phyloP scores from a whole-genome alignment of 2,329 filamentous ascomycete genomes.

The Blumeria graminis region DNA sequence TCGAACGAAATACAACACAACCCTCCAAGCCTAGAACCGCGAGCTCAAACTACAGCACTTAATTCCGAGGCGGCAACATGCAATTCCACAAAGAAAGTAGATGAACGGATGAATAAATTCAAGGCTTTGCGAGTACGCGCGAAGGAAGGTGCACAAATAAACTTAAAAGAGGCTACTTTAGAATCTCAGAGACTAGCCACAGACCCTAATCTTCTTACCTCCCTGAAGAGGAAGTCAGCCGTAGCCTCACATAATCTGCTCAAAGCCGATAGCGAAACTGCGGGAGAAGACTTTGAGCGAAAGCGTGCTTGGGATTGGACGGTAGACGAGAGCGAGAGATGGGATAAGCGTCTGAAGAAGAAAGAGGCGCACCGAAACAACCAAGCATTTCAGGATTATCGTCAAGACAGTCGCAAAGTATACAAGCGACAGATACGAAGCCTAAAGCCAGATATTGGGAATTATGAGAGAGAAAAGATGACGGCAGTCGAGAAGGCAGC shows the following conservation, averaged over 20 bases:
- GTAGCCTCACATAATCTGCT: constrained; percentile 80
- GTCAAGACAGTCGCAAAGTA: constrained; percentile 66
- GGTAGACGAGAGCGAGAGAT: constrained; percentile 74
- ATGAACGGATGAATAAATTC: constrained; percentile 59
- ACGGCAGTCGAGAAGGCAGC: constrained; percentile 68
- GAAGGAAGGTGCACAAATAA: constrained; percentile 45
- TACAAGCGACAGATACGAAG: constrained; percentile 79
- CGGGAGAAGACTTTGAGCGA: constrained; percentile 81
- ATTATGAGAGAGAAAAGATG: constrained; percentile 73
- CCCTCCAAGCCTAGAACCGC: too few relatives aligned
- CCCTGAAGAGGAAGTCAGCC: constrained; percentile 65
- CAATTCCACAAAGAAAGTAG: constrained; percentile 20
- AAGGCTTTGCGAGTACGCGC: constrained; percentile 67
- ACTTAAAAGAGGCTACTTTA: constrained; percentile 60
- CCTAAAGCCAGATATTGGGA: constrained; percentile 51
- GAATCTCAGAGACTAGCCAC: constrained; percentile 60
- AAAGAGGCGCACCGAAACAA: constrained; percentile 60
- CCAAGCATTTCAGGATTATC: constrained; percentile 76
- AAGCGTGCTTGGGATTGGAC: constrained; percentile 99
- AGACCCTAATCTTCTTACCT: constrained; percentile 52
- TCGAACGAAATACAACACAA: too few relatives aligned
- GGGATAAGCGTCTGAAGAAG: constrained; percentile 79
- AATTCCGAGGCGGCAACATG: too few relatives aligned
- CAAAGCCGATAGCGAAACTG: constrained; percentile 69
- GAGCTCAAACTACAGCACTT: too few relatives aligned